These are phyloP conservation scores for Polygonum aviculare DNA, from an alignment of 148 eudicot genomes.

Conservation along the genomic window DNA sequence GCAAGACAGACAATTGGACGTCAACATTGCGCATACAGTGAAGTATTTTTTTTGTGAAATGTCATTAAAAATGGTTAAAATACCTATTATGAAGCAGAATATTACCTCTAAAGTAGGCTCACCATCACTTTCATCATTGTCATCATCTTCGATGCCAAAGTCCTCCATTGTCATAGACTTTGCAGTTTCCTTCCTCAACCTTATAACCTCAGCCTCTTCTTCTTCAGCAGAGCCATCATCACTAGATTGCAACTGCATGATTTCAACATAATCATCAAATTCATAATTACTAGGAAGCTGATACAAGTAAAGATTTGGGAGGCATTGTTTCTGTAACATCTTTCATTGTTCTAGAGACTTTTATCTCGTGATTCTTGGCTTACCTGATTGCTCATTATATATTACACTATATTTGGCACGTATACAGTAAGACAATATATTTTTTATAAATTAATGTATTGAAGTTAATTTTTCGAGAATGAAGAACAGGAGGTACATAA, in stretches of 20 bases:
- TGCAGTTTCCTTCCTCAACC: conserved; percentile 50
- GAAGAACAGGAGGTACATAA: no score
- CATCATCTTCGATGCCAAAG: conserved; percentile 49
- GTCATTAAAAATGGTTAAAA: no score
- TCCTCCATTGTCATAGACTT: conserved; percentile 46
- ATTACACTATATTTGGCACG: no score
- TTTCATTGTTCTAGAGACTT: no score
- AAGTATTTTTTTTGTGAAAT: not conserved
- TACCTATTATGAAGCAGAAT: not conserved
- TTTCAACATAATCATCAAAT: conserved; percentile 8
- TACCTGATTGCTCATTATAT: no score
- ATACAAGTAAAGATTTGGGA: not conserved
- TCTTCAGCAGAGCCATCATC: conserved; percentile 53
- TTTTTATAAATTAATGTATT: no score
- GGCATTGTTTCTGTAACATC: not conserved
- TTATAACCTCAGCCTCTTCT: conserved; percentile 69
- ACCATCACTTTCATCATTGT: conserved; percentile 46
- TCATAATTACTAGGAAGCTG: not conserved
- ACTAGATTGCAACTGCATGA: conserved; percentile 46
- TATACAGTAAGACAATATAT: no score
- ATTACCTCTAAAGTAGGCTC: conserved; percentile 82
- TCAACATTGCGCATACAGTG: not conserved
- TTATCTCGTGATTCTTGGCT: no score
- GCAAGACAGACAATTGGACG: not conserved
- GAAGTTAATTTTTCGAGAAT: no score